Percentiles rank a stretch among this genome's conserved stretches.
These are phyloP conservation scores for Cenchrus americanus DNA, from an alignment of 176 grass and related monocot genomes.

Conservation along the genomic window DNA sequence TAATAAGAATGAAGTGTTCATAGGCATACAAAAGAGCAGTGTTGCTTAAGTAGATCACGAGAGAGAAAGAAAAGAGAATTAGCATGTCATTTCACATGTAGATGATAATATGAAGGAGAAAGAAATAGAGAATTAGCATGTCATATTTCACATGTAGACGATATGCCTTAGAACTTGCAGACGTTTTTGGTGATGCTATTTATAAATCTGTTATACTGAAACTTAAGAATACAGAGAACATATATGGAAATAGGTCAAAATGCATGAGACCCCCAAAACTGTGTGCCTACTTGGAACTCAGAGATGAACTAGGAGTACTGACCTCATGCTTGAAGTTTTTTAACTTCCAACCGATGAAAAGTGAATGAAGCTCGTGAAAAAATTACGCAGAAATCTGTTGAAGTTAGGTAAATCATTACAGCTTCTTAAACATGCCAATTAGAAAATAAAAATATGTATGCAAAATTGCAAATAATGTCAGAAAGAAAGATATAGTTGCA, in stretches of 20 bases:
- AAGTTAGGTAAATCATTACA: conserved; percentile 27
- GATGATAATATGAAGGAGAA: not conserved
- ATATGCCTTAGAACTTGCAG: conserved; percentile 3
- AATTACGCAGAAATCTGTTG: conserved; percentile 12
- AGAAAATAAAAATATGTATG: conserved; percentile 7
- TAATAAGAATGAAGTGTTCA: not conserved
- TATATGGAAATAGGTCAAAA: conserved; percentile 19
- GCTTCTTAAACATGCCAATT: conserved; percentile 14
- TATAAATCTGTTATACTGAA: conserved; percentile 7
- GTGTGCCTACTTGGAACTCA: not conserved
- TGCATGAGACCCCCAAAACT: conserved; percentile 2
- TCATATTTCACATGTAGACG: not conserved
- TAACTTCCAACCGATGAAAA: conserved; percentile 16
- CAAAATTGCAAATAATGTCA: too few relatives aligned
- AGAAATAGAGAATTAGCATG: not conserved
- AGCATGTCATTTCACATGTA: not conserved
- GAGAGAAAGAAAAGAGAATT: not conserved
- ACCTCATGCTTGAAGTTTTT: conserved; percentile 50
- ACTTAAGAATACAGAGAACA: conserved; percentile 13
- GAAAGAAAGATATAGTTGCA: not conserved
- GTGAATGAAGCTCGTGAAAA: not conserved
- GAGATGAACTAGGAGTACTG: conserved; percentile 37
- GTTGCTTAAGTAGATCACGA: not conserved
- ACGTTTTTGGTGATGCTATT: conserved; percentile 9
- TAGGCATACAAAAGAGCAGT: not conserved